phyloP scores from a whole-genome alignment of 2,329 filamentous ascomycete genomes.

The Calonectria multiphialidica region DNA sequence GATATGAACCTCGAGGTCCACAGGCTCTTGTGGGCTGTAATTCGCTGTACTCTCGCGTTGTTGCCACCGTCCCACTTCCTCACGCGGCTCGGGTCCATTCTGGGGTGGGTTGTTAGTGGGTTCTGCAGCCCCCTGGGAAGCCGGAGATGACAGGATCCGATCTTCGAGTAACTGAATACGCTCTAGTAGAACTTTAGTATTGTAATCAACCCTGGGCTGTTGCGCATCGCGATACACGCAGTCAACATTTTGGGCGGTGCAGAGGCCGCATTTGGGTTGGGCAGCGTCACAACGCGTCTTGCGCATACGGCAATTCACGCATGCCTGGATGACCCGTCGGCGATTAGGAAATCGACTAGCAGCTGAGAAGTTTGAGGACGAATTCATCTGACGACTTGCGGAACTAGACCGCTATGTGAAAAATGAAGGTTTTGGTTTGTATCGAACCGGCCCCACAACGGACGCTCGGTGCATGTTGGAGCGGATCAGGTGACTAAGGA shows the following conservation, averaged over 20 bases:
- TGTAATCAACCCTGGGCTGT: constrained; percentile 44
- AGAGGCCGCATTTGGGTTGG: constrained; percentile 44
- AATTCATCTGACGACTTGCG: too few relatives aligned
- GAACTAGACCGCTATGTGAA: too few relatives aligned
- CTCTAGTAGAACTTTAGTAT: constrained; percentile 44
- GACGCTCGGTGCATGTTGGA: too few relatives aligned
- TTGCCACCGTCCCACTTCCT: too few relatives aligned
- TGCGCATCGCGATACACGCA: constrained; percentile 46
- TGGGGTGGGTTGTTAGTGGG: background rate
- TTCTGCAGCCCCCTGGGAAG: background rate
- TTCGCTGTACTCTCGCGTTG: too few relatives aligned
- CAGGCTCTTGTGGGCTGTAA: background rate
- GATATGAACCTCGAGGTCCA: constrained; percentile 23
- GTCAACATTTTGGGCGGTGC: constrained; percentile 43
- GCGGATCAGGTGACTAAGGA: too few relatives aligned
- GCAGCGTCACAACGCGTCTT: constrained; percentile 48
- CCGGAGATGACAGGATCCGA: constrained; percentile 31
- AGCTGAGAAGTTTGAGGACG: too few relatives aligned
- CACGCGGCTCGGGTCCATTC: too few relatives aligned
- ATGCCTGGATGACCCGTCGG: constrained; percentile 39
- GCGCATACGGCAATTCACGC: constrained; percentile 45
- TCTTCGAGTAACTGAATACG: constrained; percentile 47
- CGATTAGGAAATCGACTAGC: constrained; percentile 25
- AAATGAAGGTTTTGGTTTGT: too few relatives aligned
- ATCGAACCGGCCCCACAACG: too few relatives aligned